These are phyloP conservation scores for Pterocarpus santalinus DNA, from an alignment of 306 rosid genomes.

Conservation along the genomic window DNA sequence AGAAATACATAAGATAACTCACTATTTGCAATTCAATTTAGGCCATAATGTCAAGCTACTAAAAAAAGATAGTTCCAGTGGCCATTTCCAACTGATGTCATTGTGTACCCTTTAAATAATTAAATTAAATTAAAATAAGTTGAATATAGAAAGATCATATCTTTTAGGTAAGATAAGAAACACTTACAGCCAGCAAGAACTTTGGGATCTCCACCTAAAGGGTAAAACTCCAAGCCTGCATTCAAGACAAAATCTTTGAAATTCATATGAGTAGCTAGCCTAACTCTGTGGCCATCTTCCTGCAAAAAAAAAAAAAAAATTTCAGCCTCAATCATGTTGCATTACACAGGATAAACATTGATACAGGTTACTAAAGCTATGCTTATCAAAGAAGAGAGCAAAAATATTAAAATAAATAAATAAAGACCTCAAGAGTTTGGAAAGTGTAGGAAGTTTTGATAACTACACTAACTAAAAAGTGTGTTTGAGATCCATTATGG, in stretches of 20 bases:
- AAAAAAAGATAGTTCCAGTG: background rate
- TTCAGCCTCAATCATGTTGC: constrained; percentile 41
- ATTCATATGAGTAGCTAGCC: constrained; percentile 94
- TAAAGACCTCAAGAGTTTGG: constrained; percentile 30
- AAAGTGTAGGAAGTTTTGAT: constrained; percentile 7
- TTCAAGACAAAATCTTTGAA: constrained; percentile 87
- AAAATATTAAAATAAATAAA: constrained; percentile 32
- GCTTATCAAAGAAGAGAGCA: constrained; percentile 31
- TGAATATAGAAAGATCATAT: constrained; percentile 19
- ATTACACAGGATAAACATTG: constrained; percentile 31
- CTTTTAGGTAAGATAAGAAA: constrained; percentile 41
- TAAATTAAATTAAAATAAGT: constrained; percentile 24
- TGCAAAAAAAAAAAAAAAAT: constrained; percentile 52
- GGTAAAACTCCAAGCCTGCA: constrained; percentile 92
- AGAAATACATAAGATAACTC: constrained; percentile 20
- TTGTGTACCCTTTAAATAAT: constrained; percentile 13
- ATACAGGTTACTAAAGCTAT: constrained; percentile 16
- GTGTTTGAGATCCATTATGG: constrained; percentile 7
- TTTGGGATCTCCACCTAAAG: constrained; percentile 98
- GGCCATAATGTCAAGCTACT: constrained; percentile 16
- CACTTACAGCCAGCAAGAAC: constrained; percentile 98
- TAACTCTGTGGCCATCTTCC: constrained; percentile 90
- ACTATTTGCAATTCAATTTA: constrained; percentile 21
- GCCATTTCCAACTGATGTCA: background rate
- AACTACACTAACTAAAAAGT: constrained; percentile 7